Evolutionary conservation across 176 grass and related monocot genomes (phyloP).

Genomic region (Zea mays): Zm-B73-REFERENCE-NAM-5.0 NC_050104.1:6728001-6728500

Average conservation of each 20-base stretch:
- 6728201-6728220: slow-evolving; percentile 5
- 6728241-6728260: slow-evolving; percentile 67
- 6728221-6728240: slow-evolving; percentile 25
- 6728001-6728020: background rate
- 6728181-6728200: slow-evolving; percentile 13
- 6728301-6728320: slow-evolving; percentile 80
- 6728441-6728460: background rate
- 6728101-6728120: background rate
- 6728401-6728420: background rate
- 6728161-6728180: slow-evolving; percentile 18
- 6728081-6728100: slow-evolving; percentile 7
- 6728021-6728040: background rate
- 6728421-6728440: background rate
- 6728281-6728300: slow-evolving; percentile 82
- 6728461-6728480: background rate
- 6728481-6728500: background rate
- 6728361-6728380: background rate
- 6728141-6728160: background rate
- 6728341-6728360: background rate
- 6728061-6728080: background rate
- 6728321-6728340: slow-evolving; percentile 45
- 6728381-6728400: slow-evolving; percentile 1
- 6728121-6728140: background rate
- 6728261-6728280: slow-evolving; percentile 80
- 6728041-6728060: background rate